Percentiles rank a stretch among this genome's conserved stretches.
Evolutionary conservation across 129 eudicot genomes (phyloP).

Genomic region (Artemisia annua): DNA sequence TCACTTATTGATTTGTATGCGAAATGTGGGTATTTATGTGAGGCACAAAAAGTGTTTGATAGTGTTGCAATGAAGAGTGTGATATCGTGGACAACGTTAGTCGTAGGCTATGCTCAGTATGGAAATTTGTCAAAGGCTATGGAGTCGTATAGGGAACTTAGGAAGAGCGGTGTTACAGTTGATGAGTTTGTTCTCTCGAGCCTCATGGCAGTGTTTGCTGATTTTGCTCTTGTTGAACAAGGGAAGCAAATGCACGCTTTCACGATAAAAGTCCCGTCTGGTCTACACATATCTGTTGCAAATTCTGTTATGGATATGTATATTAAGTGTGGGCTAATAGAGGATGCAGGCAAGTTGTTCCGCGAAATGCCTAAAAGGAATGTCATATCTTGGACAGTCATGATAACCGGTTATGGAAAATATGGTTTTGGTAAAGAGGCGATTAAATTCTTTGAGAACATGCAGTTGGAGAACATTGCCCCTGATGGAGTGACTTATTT

Average conservation of each 20-base stretch:
- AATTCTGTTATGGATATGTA: constrained; percentile 76
- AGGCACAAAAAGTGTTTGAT: constrained; percentile 56
- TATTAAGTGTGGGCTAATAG: constrained; percentile 72
- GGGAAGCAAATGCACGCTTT: constrained; percentile 77
- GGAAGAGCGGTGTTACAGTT: constrained; percentile 39
- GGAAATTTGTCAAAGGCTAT: constrained; percentile 53
- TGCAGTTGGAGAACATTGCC: constrained; percentile 39
- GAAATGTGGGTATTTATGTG: constrained; percentile 55
- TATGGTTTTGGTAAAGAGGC: constrained; percentile 73
- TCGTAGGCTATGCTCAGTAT: constrained; percentile 69
- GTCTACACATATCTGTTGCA: constrained; percentile 53
- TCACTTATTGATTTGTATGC: constrained; percentile 76
- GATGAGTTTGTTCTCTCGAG: constrained; percentile 70
- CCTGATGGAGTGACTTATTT: constrained; percentile 74
- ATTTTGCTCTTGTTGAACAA: constrained; percentile 72
- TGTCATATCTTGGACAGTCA: constrained; percentile 59
- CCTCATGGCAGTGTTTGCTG: constrained; percentile 73
- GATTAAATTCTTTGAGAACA: constrained; percentile 42
- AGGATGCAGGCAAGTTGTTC: constrained; percentile 59
- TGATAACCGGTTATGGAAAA: constrained; percentile 81
- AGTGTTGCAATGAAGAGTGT: constrained; percentile 51
- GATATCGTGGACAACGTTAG: constrained; percentile 66
- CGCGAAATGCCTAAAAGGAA: constrained; percentile 48
- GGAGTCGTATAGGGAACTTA: constrained; percentile 61
- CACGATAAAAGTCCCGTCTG: constrained; percentile 48